Evolutionary conservation across 768 basidiomycete species (phyloP).

Genomic region (Rhodocollybia butyracea): DNA sequence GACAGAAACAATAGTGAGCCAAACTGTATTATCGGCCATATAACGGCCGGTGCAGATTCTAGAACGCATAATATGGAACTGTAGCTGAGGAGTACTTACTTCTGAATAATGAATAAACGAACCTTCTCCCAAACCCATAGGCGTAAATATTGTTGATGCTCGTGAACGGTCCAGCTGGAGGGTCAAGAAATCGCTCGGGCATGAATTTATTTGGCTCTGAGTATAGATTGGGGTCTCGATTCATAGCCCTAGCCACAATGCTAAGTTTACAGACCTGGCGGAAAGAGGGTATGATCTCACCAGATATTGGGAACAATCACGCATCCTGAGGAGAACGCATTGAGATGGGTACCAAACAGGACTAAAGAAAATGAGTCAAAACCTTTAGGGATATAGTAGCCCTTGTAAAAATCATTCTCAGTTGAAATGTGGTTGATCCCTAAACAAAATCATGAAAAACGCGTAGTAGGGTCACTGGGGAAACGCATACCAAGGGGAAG

Average conservation of each 20-base stretch:
- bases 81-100: not conserved
- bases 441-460: not conserved
- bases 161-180: not conserved
- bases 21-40: constrained; percentile 4
- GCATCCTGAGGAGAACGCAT: not conserved
- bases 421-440: not conserved
- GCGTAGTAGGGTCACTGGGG: too few relatives aligned
- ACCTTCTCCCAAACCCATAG: not conserved
- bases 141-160: not conserved
- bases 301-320: not conserved
- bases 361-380: not conserved
- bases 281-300: not conserved
- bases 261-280: not conserved
- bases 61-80: not conserved
- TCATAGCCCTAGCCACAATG: constrained; percentile 16
- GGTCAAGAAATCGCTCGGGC: constrained; percentile 14
- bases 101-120: not conserved
- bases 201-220: constrained; percentile 20
- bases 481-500: too few relatives aligned
- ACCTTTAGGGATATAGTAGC: constrained; percentile 4
- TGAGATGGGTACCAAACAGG: not conserved
- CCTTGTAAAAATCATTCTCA: not conserved
- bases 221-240: constrained; percentile 20
- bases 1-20: constrained; percentile 1
- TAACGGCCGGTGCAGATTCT: constrained; percentile 1